Conservation (phyloP, 2,329 filamentous ascomycete species). For the Talaromyces sp. region DNA sequence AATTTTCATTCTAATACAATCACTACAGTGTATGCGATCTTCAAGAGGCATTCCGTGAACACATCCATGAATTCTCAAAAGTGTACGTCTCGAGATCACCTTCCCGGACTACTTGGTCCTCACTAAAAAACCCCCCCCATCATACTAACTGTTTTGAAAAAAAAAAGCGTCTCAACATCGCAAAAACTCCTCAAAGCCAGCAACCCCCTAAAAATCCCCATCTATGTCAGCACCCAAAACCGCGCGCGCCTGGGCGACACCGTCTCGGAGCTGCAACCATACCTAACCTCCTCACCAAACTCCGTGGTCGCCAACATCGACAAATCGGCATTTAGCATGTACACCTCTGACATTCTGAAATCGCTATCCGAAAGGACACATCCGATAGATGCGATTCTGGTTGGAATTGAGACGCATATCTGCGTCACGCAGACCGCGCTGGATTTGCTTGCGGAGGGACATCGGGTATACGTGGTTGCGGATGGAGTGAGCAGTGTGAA, state of each 20-base stretch:
- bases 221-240: conserved; percentile 83
- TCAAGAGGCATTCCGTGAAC: conserved; percentile 83
- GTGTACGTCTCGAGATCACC: conserved; percentile 48
- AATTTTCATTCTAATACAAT: neutral
- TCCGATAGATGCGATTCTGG: conserved; percentile 61
- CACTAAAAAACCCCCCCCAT: neutral
- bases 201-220: conserved; percentile 54
- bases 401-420: conserved; percentile 91
- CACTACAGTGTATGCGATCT: conserved; percentile 75
- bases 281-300: conserved; percentile 22
- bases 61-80: conserved; percentile 79
- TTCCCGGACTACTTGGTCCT: neutral
- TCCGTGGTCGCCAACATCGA: conserved; percentile 56
- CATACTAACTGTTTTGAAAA: neutral
- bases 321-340: conserved; percentile 90
- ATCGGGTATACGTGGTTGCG: conserved; percentile 78
- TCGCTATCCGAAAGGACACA: conserved; percentile 10
- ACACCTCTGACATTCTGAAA: conserved; percentile 58
- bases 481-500: conserved; percentile 90
- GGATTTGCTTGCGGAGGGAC: conserved; percentile 68
- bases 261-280: conserved; percentile 62
- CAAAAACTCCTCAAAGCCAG: conserved; percentile 62
- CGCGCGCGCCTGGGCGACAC: conserved; percentile 71
- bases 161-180: conserved; percentile 55
- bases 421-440: conserved; percentile 90